phyloP scores from a whole-genome alignment of 2,329 filamentous ascomycete species.

The Pyricularia sp. region DNA sequence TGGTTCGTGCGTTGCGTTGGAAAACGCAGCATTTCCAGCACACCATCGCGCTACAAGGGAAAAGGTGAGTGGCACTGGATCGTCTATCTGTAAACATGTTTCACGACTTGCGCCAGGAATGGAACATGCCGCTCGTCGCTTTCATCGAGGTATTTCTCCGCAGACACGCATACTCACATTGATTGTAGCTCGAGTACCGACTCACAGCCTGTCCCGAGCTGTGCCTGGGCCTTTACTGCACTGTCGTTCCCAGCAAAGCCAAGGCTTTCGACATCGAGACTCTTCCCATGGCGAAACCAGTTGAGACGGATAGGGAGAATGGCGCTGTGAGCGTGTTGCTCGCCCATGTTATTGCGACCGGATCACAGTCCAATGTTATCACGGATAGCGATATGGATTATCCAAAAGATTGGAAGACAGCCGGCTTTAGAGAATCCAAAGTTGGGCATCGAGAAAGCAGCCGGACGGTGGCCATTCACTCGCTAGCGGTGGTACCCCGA shows the following conservation, averaged over 20 bases:
- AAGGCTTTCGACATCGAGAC: conserved; percentile 43
- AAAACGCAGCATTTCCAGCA: conserved; percentile 43
- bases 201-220: conserved; percentile 67
- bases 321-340: conserved; percentile 55
- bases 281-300: conserved; percentile 40
- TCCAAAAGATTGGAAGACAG: conserved; percentile 56
- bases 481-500: conserved; percentile 67
- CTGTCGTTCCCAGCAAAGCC: conserved; percentile 36
- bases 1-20: conserved; percentile 47
- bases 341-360: conserved; percentile 70
- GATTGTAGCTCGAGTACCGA: conserved; percentile 61
- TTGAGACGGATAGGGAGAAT: conserved; percentile 50
- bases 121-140: not conserved
- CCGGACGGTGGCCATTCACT: conserved; percentile 71
- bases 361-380: conserved; percentile 52
- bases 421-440: conserved; percentile 27
- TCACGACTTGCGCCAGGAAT: not conserved
- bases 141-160: not conserved
- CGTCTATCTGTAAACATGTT: not conserved
- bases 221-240: conserved; percentile 71
- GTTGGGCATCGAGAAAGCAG: conserved; percentile 66
- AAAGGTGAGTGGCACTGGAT: conserved; percentile 32
- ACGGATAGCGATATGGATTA: conserved; percentile 70
- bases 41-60: conserved; percentile 40
- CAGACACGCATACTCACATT: not conserved